These are phyloP conservation scores for Neonectria sp. DNA, from an alignment of 2,329 filamentous ascomycete genomes.

Conservation along the genomic window DNA sequence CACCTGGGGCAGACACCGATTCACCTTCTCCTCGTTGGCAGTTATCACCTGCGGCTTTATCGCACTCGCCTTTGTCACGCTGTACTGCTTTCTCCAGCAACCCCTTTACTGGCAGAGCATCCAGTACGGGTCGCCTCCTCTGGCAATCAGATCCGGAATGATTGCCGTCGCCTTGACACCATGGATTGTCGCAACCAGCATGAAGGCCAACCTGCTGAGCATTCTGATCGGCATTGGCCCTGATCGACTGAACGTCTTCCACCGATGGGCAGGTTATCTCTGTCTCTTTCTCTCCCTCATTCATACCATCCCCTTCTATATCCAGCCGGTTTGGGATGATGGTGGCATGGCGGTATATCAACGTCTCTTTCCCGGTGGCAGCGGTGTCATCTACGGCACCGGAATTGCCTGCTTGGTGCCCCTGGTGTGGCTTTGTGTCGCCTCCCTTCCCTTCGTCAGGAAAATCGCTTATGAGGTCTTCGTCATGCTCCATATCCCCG, in stretches of 20 bases:
- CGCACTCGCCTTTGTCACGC: conserved; percentile 79
- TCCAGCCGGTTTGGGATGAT: conserved; percentile 89
- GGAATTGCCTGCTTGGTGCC: conserved; percentile 88
- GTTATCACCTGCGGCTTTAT: conserved; percentile 78
- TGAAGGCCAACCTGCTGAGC: conserved; percentile 90
- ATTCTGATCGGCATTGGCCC: conserved; percentile 91
- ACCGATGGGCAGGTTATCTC: conserved; percentile 92
- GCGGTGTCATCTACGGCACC: conserved; percentile 85
- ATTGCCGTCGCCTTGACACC: conserved; percentile 91
- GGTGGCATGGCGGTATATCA: conserved; percentile 80
- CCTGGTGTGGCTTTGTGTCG: conserved; percentile 85
- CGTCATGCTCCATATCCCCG: conserved; percentile 84
- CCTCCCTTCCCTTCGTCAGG: conserved; percentile 85
- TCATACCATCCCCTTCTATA: conserved; percentile 90
- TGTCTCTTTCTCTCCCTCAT: conserved; percentile 87
- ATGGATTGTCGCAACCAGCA: conserved; percentile 91
- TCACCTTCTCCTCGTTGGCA: conserved; percentile 86
- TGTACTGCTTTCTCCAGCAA: conserved; percentile 90
- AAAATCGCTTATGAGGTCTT: conserved; percentile 89
- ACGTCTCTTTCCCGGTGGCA: conserved; percentile 75
- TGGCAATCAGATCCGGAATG: conserved; percentile 92
- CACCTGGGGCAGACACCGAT: conserved; percentile 74
- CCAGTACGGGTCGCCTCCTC: conserved; percentile 86
- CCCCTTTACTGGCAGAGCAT: conserved; percentile 94
- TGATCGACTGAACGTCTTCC: conserved; percentile 91